Base-by-base conservation (phyloP, 75 land plant genomes). In the Selaginella tamariscina region DNA sequence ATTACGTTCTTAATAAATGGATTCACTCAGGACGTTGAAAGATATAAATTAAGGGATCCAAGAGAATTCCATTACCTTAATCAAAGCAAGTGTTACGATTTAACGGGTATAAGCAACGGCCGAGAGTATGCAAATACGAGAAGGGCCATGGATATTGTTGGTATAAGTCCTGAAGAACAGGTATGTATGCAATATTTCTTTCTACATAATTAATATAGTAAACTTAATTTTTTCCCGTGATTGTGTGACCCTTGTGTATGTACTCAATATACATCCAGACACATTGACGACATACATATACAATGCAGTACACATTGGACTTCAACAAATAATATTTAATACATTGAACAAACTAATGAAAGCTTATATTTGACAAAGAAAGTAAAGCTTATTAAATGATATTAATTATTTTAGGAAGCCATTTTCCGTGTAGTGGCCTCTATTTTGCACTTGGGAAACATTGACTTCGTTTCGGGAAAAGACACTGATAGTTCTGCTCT, bases 91-190 rank as follows among this genome's bases (percentile, higher is more conserved):
- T 88, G 86, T 71, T 81, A 56, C 76, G 86, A 88, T 57, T 65
- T 92, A 70, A 86, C 82, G 68, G 82, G 78, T 13, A 60, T 87
- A 28, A 81, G 76, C 80, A 92, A 89, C 55, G 27, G 82, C 5
- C 70, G 86, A 55, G 97, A 89, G 54, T 92, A 92, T 64, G 68
- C 78, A 23, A 84, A 72, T 56, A 92, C 97, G 5, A 79, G 90
- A 54, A 86, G 77, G 72, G 97, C 97, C 39, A 92, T 92, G 97
- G 94, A 92, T 26, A 65, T 88, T 54, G 87, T 92, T 55, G 97
- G 97, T 30, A 92, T 92, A 22, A 89, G 71, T 77, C 55, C 75
- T 33, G 83, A 84, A 31, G 97, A 92, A 60, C 97, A 92, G 94
- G 97, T 91, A 67, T 27, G 97, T 91, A 67, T 27, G 49, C 5